Base-by-base conservation (phyloP, 441 rosid genomes). In the Populus tomentosa region DNA sequence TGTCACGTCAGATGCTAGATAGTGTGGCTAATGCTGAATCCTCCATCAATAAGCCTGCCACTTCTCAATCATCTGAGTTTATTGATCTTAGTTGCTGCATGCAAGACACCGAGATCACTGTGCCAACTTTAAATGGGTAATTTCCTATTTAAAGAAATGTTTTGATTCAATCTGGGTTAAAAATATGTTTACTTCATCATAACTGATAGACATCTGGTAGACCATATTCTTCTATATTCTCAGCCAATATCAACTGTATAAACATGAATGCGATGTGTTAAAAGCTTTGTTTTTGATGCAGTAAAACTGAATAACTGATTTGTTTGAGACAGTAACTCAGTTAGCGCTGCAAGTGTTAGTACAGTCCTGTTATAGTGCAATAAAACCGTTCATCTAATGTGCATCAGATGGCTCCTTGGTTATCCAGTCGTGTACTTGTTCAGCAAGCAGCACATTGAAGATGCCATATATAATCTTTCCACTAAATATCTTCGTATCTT, bases 111-210 rank as follows among this genome's bases (percentile, higher is more conserved):
- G 81, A 89, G 80, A 83, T 92, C 80, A 92, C 97, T 26, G 84
- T 95, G 84, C 99, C 99, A 79, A 95, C 97, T 56, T 72, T 92
- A 75, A 95, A 95, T 78, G 98, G 97, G 98, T 94, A 90, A 82
- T 38, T 75, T 70, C 77, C 76, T 30, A 66, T 68, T 70, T 66
- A 73, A 38, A 53, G 66, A 50, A 24, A 38, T 66, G 40, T 9
- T 36, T 71, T 11, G 4, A 9, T 75, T 36, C 16, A 23, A 53
- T 72, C 67, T 66, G 64, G 14, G n/a, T 67, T 70, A 35, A 6
- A 6, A 24, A 1, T 1, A 5, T 18, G 67, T 30, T 16, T 6
- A 53, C 2, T 53, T 53, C 61, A 53, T 53, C 9, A 53, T 18
- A 6, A 18, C n/a, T 50, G 56, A 50, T 16, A 16, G 7, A 16